Evolutionary conservation across 176 grass and related monocot genomes (phyloP), one percentile per base, ranked within the genome.

Genomic region (Ensete glaucum): DNA sequence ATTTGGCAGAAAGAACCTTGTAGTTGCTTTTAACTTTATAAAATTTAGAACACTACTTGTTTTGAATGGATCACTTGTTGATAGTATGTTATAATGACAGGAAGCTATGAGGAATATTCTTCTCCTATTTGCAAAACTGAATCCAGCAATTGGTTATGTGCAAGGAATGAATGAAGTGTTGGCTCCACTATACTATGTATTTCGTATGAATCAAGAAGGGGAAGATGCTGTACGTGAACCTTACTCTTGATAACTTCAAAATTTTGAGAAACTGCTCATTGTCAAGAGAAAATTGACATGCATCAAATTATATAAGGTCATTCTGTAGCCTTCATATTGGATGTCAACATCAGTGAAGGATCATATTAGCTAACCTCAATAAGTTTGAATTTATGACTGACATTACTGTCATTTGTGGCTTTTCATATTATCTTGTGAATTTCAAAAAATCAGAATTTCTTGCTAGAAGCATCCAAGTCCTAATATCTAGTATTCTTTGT

Each of bases 141-240:
- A 98, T 84, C 88, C 94, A 62, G 83, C 64, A 62, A 85, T 93
- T 80, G 87, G 86, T 77, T 98, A 98, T 59, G 94, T 98, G 54
- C 94, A 98, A 89, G 90, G 94, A 75, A 91, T 98, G 94, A 98
- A 98, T 80, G 94, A 98, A 80, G 88, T 98, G 73, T 87, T 98
- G 80, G 90, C 94, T 69, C 94, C 90, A 76, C 73, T 98, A 25
- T 93, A 85, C 82, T 98, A 82, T 80, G 80, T 98, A 60, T 89
- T 93, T 70, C 81, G 80, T 80, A 89, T 80, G 63, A 84, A 93
- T 59, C 78, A 80, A 64, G 83, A 85, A 50, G 60, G 81, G 78
- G 70, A 80, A 67, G 85, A 70, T 78, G 75, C 86, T 66, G 94
- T 98, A 88, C 82, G 87, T 62, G 81, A 78, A 20, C 79, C 71